Percentiles rank a stretch among this genome's conserved stretches.
These are phyloP conservation scores for Colletotrichum euphorbiae DNA, from an alignment of 2,329 filamentous ascomycete genomes.

Conservation along the genomic window DNA sequence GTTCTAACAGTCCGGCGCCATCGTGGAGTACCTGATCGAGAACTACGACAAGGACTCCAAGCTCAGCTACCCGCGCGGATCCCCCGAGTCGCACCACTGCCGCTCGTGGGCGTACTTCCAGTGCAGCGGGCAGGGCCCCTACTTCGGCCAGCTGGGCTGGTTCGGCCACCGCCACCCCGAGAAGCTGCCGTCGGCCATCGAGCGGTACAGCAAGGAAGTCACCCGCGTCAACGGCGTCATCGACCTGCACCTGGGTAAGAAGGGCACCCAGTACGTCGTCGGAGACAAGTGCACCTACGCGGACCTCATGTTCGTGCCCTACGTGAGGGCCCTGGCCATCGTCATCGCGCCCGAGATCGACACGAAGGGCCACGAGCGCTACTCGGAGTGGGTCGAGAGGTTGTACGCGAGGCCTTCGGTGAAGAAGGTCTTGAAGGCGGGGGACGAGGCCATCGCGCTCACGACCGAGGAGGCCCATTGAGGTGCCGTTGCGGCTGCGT, in stretches of 20 bases:
- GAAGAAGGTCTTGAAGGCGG: too few species aligned
- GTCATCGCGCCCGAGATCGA: too few species aligned
- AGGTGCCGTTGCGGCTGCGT: too few species aligned
- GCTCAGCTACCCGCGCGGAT: constrained; percentile 41
- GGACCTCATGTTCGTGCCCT: too few species aligned
- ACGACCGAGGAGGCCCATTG: too few species aligned
- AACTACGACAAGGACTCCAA: constrained; percentile 46
- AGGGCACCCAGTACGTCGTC: constrained; percentile 51
- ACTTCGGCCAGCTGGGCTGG: constrained; percentile 56
- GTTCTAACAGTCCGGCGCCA: constrained; percentile 41
- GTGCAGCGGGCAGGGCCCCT: constrained; percentile 51
- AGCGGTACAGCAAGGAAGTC: constrained; percentile 47
- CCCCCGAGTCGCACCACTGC: too few species aligned
- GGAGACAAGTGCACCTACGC: constrained; percentile 44
- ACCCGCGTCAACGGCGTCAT: constrained; percentile 49
- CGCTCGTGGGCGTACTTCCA: too few species aligned
- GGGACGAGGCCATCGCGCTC: too few species aligned
- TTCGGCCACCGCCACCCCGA: constrained; percentile 48
- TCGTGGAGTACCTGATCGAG: constrained; percentile 48
- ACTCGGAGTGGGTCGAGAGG: too few species aligned
- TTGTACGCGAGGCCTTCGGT: too few species aligned
- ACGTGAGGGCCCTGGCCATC: too few species aligned
- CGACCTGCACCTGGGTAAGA: constrained; percentile 44
- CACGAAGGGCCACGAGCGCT: too few species aligned
- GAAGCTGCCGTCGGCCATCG: constrained; percentile 46